These are phyloP conservation scores for Corniculantispora saksenae DNA, from an alignment of 2,329 filamentous ascomycete genomes.

Conservation along the genomic window DNA sequence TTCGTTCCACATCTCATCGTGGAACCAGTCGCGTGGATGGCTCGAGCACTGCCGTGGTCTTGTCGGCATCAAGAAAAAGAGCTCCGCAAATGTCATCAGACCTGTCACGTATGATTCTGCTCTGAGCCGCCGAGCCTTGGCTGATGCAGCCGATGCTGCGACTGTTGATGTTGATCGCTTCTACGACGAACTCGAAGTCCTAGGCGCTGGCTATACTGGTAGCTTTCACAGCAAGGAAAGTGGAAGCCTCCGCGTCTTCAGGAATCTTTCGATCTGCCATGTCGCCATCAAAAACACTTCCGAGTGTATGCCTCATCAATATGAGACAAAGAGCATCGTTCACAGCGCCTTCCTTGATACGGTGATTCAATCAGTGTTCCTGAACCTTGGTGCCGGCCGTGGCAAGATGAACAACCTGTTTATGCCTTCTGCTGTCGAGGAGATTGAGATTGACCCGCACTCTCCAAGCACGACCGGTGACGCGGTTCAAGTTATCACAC, in stretches of 20 bases:
- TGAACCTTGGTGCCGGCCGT: conserved; percentile 38
- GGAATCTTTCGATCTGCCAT: conserved; percentile 26
- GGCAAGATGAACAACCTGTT: conserved; percentile 35
- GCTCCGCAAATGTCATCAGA: conserved; percentile 21
- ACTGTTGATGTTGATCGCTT: conserved; percentile 24
- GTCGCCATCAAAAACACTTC: conserved; percentile 45
- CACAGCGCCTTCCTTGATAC: conserved; percentile 50
- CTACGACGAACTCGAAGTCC: conserved; percentile 29
- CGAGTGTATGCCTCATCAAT: conserved; percentile 44
- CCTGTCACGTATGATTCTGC: conserved; percentile 24
- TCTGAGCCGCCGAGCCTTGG: conserved; percentile 19
- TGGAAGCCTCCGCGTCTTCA: conserved; percentile 21
- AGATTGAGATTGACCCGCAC: conserved; percentile 30
- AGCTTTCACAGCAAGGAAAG: conserved; percentile 25
- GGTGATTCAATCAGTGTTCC: conserved; percentile 42
- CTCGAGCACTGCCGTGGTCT: conserved; percentile 59
- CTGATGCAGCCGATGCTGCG: conserved; percentile 1
- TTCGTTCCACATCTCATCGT: conserved; percentile 59
- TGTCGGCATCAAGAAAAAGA: conserved; percentile 39
- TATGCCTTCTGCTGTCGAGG: conserved; percentile 37
- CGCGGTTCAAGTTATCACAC: conserved; percentile 29
- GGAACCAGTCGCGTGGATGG: conserved; percentile 54
- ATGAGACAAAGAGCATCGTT: conserved; percentile 45
- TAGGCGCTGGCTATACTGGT: conserved; percentile 30
- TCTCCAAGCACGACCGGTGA: conserved; percentile 31